Evolutionary conservation across 2,329 filamentous ascomycete genomes (phyloP), one percentile per base, ranked within the genome.

Genomic region (Lasiodiplodia gonubiensis): DNA sequence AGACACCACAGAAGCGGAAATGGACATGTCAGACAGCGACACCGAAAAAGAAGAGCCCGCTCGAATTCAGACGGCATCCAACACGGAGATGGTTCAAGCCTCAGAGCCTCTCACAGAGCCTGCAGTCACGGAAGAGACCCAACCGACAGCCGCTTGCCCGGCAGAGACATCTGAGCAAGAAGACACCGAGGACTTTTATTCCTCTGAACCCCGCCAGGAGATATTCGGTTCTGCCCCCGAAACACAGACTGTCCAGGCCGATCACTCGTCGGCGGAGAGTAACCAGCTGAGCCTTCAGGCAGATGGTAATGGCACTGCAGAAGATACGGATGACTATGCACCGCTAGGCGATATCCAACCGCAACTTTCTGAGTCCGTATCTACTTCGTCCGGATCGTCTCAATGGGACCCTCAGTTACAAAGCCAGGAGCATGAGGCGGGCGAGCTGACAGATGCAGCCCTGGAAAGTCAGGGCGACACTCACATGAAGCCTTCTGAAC

Each of bases 141-240:
- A 49, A 16, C 35, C 64, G 18, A 25, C 37, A 12, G n/a, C 51
- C 4, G 5, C 39, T 35, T 30, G 39, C 52, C 48, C 60, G 4
- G 48, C 12, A 14, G 60, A 64, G 12, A 37, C 46, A 39, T 60
- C 54, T 14, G 65, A 67, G 27, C 54, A 53, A 25, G 66, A 63
- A 18, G 74, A 77, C 46, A 74, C 73, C 1, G 76, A 79, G 52
- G 75, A 79, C 49, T 77, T 78, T 51, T 78, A 78, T 52, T 77
- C 75, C 12, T 75, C 76, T 23, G 72, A 75, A 16, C 73, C 73
- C 2, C 21, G 5, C 11, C 33, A 52, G 23, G 39, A 37, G 12
- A 39, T 23, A 14, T 14, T 39, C 5, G 27, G 10, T 10, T 18
- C 12, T 18, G 21, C 11, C n/a, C 25, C 11, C 18, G 25, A 23